Base-by-base conservation (phyloP, 305 asterid genomes). In the Fraxinus ornus region DNA sequence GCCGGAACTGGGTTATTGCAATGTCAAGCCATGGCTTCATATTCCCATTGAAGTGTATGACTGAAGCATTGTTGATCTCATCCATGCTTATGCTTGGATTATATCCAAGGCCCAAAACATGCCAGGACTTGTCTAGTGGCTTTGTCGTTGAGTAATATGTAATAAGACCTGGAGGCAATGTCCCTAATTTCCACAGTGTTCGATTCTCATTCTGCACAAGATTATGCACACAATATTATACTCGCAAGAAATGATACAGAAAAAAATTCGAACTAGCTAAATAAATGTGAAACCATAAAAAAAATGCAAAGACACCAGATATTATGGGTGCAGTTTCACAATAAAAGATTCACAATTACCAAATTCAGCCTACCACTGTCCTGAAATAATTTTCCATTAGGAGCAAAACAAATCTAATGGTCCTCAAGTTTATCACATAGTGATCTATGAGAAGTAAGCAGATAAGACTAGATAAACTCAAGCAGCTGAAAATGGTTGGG, bases 21-120 rank as follows among this genome's bases (percentile, higher is more conserved):
- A 88, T 88, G 78, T 88, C 91, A 75, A 88, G 91, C 91, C 91
- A 87, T 21, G 91, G 91, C 80, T 88, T 88, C 84, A 84, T 75
- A 84, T 88, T 88, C 52, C 91, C 91, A 71, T 88, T 87, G 79
- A 86, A 88, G 80, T 88, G 91, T 79, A 88, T 89, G 72, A 88
- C 91, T 81, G 91, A 88, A 81, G 91, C 91, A 87, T 81, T 87
- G 47, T 52, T 71, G 33, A 88, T 88, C 85, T 88, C 91, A 19
- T 79, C 90, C 89, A 85, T 88, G 76, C 87, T 87, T 33, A 88
- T 87, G 75, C 84, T 83, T 26, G 91, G 90, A 78, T 88, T 88
- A 75, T 88, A 88, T 24, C 91, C 91, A 78, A 88, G 91, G 33
- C 90, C 91, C 85, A 88, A 82, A 36, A 88, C 91, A 83, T 88